Conservation (phyloP, 2,329 filamentous ascomycete species). For the Cercospora citrullina region DNA sequence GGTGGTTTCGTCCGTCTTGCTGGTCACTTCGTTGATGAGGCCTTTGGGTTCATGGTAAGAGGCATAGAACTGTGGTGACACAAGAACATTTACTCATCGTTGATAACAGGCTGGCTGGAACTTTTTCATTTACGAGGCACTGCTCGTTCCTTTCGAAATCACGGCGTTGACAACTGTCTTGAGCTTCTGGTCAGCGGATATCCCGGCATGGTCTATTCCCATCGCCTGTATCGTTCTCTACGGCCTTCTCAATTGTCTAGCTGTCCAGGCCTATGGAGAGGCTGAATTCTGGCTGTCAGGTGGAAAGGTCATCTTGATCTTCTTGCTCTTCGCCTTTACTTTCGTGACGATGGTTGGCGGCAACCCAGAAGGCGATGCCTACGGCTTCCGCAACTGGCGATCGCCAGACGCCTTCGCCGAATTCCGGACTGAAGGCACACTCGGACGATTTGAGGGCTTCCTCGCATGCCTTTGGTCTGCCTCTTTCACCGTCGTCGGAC, state of each 20-base stretch:
- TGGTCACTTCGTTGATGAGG: slow-evolving; percentile 66
- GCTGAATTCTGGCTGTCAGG: slow-evolving; percentile 56
- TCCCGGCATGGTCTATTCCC: slow-evolving; percentile 46
- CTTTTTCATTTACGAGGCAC: slow-evolving; percentile 53
- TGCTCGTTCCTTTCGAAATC: slow-evolving; percentile 57
- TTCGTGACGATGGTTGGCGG: slow-evolving; percentile 39
- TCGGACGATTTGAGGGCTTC: slow-evolving; percentile 42
- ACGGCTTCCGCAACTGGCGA: slow-evolving; percentile 47
- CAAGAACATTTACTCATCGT: neutral
- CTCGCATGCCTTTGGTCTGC: slow-evolving; percentile 42
- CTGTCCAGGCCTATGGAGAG: slow-evolving; percentile 49
- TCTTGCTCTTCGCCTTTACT: slow-evolving; percentile 36
- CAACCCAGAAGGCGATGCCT: slow-evolving; percentile 38
- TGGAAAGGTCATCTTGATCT: slow-evolving; percentile 41
- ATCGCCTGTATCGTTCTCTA: slow-evolving; percentile 43
- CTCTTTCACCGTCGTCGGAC: slow-evolving; percentile 41
- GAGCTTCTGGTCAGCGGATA: slow-evolving; percentile 48
- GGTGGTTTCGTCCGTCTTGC: slow-evolving; percentile 62
- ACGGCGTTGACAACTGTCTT: slow-evolving; percentile 47
- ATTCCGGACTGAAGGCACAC: slow-evolving; percentile 31
- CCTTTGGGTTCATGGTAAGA: slow-evolving; percentile 55
- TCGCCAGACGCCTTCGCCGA: slow-evolving; percentile 39
- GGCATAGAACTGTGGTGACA: neutral
- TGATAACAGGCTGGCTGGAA: slow-evolving; percentile 40
- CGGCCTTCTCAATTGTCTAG: slow-evolving; percentile 44